Evolutionary conservation across 345 rosid genomes (phyloP), one percentile per base, ranked within the genome.

Genomic region (Populus davidiana): DNA sequence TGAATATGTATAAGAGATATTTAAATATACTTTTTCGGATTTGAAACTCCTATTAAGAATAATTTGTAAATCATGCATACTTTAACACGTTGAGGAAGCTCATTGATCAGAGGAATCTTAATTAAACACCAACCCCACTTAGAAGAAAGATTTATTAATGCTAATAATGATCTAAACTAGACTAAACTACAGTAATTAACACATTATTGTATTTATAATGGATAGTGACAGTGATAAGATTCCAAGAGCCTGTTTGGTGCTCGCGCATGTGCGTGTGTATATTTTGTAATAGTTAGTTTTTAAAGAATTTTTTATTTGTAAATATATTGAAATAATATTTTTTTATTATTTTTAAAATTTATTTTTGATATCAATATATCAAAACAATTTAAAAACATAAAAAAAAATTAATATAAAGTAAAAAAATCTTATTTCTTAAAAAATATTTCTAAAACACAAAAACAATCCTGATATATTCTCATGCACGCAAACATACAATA

Each of bases 91-190:
- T 23, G 2, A 4, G 10, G 2, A 77, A 61, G 52, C 5, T 25
- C 31, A 31, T 29, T 4, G 44, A 64, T 27, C 29, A 59, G 66
- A 18, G 49, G 50, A 31, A 33, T 39, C 47, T 6, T n/a, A 31
- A n/a, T 21, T 14, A 43, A 47, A 70, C 59, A 29, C 66, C 14
- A 71, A 64, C 49, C 11, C 67, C 61, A 33, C 29, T 56, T 67
- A 68, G 69, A 67, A 31, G 68, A 65, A 16, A 56, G 62, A 12
- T 27, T 70, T 47, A 31, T 71, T 49, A 66, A 77, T 74, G 47
- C 54, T 43, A 38, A 64, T 77, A 35, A 77, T 77, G 52, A 71
- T 77, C 44, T 5, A 23, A 43, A n/a, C 50, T 52, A 9, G 12
- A 71, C 5, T 2, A 27, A 29, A 67, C 65, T 75, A 31, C 39